These are phyloP conservation scores for Spencermartinsiella europaea DNA, from an alignment of 805 yeast species.

Conservation along the genomic window DNA sequence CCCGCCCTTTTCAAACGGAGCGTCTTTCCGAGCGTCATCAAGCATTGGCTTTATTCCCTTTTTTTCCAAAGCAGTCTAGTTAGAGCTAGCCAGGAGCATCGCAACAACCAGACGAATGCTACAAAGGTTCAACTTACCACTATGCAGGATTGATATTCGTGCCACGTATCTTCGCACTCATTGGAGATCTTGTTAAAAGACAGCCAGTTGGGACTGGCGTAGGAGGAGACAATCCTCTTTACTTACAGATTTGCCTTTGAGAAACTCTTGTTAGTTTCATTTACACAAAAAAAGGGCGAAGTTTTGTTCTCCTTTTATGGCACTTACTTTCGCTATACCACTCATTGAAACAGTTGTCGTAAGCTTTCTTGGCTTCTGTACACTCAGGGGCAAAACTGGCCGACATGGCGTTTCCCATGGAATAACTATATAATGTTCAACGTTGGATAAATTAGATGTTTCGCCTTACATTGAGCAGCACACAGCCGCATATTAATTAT, in stretches of 20 bases:
- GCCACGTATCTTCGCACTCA: slow-evolving; percentile 90
- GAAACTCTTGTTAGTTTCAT: slow-evolving; percentile 30
- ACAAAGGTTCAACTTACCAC: slow-evolving; percentile 39
- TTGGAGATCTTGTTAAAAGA: slow-evolving; percentile 48
- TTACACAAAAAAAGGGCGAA: slow-evolving; percentile 1
- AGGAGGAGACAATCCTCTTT: neutral
- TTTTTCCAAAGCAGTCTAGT: slow-evolving; percentile 49
- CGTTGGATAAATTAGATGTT: neutral
- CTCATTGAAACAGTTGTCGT: slow-evolving; percentile 87
- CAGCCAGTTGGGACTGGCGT: too few species aligned
- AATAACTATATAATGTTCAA: neutral
- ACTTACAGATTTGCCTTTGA: slow-evolving; percentile 45
- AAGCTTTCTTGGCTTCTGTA: slow-evolving; percentile 74
- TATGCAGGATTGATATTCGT: slow-evolving; percentile 81
- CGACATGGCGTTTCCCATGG: slow-evolving; percentile 70
- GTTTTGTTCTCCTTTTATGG: too few species aligned
- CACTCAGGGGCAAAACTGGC: slow-evolving; percentile 97
- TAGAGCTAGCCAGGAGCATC: neutral
- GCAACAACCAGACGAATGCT: neutral
- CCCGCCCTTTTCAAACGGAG: slow-evolving; percentile 62
- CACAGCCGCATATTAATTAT: too few species aligned
- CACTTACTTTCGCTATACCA: slow-evolving; percentile 84
- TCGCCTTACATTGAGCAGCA: too few species aligned
- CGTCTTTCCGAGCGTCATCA: slow-evolving; percentile 85
- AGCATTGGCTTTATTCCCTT: slow-evolving; percentile 78